Conservation (phyloP, 2,329 filamentous ascomycete species). For the Xylaria sp. region DNA sequence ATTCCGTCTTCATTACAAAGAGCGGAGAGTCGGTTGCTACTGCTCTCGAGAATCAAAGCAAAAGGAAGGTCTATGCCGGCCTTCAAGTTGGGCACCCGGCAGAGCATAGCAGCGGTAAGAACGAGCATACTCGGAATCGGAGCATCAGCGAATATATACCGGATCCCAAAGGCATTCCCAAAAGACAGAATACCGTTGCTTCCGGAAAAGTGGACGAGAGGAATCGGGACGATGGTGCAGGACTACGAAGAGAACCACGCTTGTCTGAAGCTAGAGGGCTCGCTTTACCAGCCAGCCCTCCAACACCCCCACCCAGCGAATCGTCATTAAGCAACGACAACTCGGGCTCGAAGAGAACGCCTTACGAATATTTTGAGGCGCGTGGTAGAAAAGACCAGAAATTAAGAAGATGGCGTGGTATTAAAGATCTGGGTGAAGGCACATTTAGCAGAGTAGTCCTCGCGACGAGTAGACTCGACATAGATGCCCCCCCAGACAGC, state of each 20-base stretch:
- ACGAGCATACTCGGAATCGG: conserved; percentile 74
- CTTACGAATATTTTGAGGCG: conserved; percentile 76
- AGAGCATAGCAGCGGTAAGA: conserved; percentile 46
- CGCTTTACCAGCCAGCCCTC: conserved; percentile 70
- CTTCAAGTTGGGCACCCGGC: conserved; percentile 52
- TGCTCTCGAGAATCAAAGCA: conserved; percentile 63
- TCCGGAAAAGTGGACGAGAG: conserved; percentile 64
- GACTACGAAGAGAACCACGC: conserved; percentile 80
- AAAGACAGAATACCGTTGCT: conserved; percentile 79
- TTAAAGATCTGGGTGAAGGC: conserved; percentile 87
- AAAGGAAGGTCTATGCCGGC: conserved; percentile 67
- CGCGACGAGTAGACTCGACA: conserved; percentile 78
- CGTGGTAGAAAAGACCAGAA: conserved; percentile 74
- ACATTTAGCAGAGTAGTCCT: conserved; percentile 96
- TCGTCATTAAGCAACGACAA: conserved; percentile 63
- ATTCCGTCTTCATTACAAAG: conserved; percentile 62
- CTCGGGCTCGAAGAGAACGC: conserved; percentile 56
- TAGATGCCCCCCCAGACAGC: conserved; percentile 58
- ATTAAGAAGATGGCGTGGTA: conserved; percentile 78
- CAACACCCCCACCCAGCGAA: conserved; percentile 86
- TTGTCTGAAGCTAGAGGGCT: conserved; percentile 83
- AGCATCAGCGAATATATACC: conserved; percentile 91
- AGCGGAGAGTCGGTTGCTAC: conserved; percentile 65
- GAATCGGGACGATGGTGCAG: conserved; percentile 50
- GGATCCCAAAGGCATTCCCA: conserved; percentile 74